Evolutionary conservation across 805 yeast genomes (phyloP).

Genomic region (Wickerhamiella vanderwaltii): DNA sequence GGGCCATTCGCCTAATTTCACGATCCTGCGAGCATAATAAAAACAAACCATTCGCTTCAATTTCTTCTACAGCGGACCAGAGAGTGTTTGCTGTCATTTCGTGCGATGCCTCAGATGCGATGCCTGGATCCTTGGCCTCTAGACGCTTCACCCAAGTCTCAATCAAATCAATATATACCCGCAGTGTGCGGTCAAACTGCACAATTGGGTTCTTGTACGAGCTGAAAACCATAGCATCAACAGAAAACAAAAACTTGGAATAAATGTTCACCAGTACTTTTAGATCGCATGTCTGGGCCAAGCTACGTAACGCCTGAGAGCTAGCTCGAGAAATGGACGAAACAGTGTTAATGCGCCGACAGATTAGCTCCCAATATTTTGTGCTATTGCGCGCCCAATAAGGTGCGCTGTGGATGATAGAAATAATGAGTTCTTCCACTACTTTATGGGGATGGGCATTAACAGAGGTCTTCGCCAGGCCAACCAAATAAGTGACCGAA

Average conservation of each 20-base stretch:
- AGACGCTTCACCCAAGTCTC: conserved; percentile 55
- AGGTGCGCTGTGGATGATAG: conserved; percentile 59
- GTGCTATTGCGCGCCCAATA: conserved; percentile 55
- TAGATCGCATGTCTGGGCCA: conserved; percentile 61
- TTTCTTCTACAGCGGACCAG: conserved; percentile 79
- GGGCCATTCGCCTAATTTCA: conserved; percentile 58
- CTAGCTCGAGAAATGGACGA: conserved; percentile 58
- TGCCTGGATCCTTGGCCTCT: conserved; percentile 17
- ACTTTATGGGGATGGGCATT: conserved; percentile 5
- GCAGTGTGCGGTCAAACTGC: conserved; percentile 45
- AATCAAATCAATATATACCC: conserved; percentile 64
- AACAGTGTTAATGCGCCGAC: conserved; percentile 63
- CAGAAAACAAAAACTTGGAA: conserved; percentile 68
- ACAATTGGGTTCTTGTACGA: conserved; percentile 46
- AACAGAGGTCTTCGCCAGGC: conserved; percentile 1
- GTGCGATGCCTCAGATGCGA: conserved; percentile 9
- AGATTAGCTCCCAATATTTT: conserved; percentile 58
- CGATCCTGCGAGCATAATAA: conserved; percentile 83
- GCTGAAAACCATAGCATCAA: conserved; percentile 43
- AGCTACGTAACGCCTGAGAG: conserved; percentile 44
- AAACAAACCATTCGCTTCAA: conserved; percentile 90
- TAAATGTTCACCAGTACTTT: conserved; percentile 57
- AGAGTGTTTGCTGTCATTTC: conserved; percentile 32
- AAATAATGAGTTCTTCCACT: conserved; percentile 47
- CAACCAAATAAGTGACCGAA: conserved; percentile 19